A percentile compares a stretch with the other conserved stretches of the same genome.
phyloP scores from a whole-genome alignment of 1,139 yeast species.

The Lodderomyces orthopsilosis region DNA sequence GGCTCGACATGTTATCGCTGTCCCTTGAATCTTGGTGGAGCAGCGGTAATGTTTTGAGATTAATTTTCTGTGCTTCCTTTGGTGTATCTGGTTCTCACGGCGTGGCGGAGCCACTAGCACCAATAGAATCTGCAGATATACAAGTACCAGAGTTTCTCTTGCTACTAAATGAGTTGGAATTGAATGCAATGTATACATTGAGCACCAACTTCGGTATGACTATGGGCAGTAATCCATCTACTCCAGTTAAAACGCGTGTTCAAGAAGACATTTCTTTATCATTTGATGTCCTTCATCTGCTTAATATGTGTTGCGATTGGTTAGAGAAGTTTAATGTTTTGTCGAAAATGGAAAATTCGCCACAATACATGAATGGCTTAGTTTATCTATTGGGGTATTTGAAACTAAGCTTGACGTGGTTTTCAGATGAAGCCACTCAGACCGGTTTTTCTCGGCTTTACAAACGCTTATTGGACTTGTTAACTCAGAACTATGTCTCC shows the following conservation, averaged over 20 bases:
- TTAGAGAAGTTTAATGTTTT: slow-evolving; percentile 24
- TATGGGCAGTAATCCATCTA: slow-evolving; percentile 34
- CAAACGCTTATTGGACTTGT: slow-evolving; percentile 22
- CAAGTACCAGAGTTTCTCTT: slow-evolving; percentile 38
- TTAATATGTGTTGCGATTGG: slow-evolving; percentile 33
- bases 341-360: slow-evolving; percentile 23
- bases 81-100: slow-evolving; percentile 18
- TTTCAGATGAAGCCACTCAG: slow-evolving; percentile 17
- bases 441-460: slow-evolving; percentile 22
- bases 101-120: background rate
- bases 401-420: slow-evolving; percentile 27
- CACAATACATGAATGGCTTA: slow-evolving; percentile 40
- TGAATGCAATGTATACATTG: slow-evolving; percentile 32
- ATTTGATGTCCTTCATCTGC: slow-evolving; percentile 33
- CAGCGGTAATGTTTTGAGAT: slow-evolving; percentile 32
- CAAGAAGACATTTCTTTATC: slow-evolving; percentile 24
- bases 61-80: slow-evolving; percentile 40
- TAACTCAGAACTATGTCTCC: slow-evolving; percentile 34
- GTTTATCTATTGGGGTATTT: slow-evolving; percentile 40
- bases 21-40: slow-evolving; percentile 47
- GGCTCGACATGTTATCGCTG: slow-evolving; percentile 51
- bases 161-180: slow-evolving; percentile 39
- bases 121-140: slow-evolving; percentile 8
- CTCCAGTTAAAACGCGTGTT: slow-evolving; percentile 21
- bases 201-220: slow-evolving; percentile 37